Base-by-base conservation (phyloP, 2,329 filamentous ascomycete genomes). In the Neospermospora avenae region DNA sequence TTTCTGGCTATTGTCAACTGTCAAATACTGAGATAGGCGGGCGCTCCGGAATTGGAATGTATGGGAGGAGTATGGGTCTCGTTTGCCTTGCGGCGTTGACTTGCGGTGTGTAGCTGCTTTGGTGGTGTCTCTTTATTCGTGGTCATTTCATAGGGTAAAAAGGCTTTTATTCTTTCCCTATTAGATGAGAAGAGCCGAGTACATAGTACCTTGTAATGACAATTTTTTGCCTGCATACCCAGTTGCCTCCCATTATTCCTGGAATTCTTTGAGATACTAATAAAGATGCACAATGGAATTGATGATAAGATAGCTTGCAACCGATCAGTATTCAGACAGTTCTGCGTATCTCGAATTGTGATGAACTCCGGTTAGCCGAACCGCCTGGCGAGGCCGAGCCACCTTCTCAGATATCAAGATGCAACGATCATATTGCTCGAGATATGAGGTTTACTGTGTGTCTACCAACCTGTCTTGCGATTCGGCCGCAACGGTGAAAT, bases 1-100 rank as follows among this genome's bases (percentile, higher is more conserved):
- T 45, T 45, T 51, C 20, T 51, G 34, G 48, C 18, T 22, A 24
- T 11, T 34, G n/a, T 10, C 18, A 11, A 20, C 10, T 45, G 1
- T 51, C 48, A 51, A 14, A 54, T 54, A 6, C 20, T 7, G n/a
- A 8, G 39, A 41, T n/a, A 55, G 34, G 37, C 31, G 35, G 31
- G 34, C 20, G 44, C 51, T 55, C 16, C 22, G 49, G 46, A 58
- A 46, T 46, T 51, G 53, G 48, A 41, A 37, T 25, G n/a, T 34
- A 28, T 22, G 48, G 16, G 18, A 49, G 16, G 20, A n/a, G n/a
- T 3, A n/a, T 18, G 2, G 24, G 31, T 34, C 14, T 39, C 2
- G 16, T 34, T 24, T 28, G 31, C 8, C 24, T 11, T 4, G 42
- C 28, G 52, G 39, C 52, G 20, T 44, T 55, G 16, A 20, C 8